Evolutionary conservation across 164 flowering plant species (phyloP).

Genomic region (Annona squamosa): DNA sequence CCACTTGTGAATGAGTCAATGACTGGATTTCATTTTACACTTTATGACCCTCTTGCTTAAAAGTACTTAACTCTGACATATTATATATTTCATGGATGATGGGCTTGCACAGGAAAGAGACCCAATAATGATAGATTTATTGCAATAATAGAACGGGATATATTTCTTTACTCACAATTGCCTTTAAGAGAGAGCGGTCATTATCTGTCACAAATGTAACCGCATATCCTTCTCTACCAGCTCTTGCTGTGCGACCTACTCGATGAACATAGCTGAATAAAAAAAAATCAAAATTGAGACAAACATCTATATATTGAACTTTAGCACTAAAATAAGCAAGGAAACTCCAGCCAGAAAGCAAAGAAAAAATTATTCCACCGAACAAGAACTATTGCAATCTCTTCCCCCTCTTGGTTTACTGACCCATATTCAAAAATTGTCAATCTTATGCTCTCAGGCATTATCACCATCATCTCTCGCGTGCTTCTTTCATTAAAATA

Average conservation of each 20-base stretch:
- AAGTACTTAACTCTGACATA: background rate
- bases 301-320: background rate
- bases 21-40: too few species aligned
- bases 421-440: too few species aligned
- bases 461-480: too few species aligned
- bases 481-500: too few species aligned
- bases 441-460: too few species aligned
- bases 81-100: background rate
- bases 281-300: slow-evolving; percentile 4
- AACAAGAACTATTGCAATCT: too few species aligned
- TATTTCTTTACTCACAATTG: slow-evolving; percentile 55
- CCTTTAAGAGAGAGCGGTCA: slow-evolving; percentile 77
- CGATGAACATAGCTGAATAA: slow-evolving; percentile 79
- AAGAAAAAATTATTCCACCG: background rate
- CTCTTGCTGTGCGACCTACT: slow-evolving; percentile 99
- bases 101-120: background rate
- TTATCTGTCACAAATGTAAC: slow-evolving; percentile 91
- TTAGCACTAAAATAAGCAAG: background rate
- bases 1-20: too few species aligned
- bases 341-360: background rate
- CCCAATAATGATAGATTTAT: background rate
- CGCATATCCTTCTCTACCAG: slow-evolving; percentile 95
- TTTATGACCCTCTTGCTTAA: too few species aligned
- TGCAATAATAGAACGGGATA: background rate
- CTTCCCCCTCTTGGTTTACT: too few species aligned